phyloP scores from a whole-genome alignment of 306 rosid species.

The Rosa rugosa region DNA sequence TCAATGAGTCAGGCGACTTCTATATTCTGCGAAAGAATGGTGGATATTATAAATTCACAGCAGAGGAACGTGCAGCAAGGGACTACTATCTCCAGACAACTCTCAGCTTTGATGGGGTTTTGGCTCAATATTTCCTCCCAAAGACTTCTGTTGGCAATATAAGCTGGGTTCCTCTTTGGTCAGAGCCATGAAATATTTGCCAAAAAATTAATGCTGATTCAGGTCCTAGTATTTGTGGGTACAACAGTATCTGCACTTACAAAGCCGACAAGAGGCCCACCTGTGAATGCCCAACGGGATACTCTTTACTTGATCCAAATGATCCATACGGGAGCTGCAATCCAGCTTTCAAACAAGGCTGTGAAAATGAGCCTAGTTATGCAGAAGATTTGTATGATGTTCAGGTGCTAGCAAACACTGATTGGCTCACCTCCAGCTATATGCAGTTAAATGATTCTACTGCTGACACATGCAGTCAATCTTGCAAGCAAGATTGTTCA shows the following conservation, averaged over 20 bases:
- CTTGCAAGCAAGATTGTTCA: conserved; percentile 33
- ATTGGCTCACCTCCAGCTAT: conserved; percentile 38
- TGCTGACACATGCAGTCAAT: conserved; percentile 25
- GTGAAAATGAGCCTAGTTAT: conserved; percentile 14
- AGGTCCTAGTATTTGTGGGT: conserved; percentile 44
- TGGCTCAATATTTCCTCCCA: conserved; percentile 33
- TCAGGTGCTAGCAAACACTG: conserved; percentile 15
- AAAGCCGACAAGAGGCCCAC: conserved; percentile 23
- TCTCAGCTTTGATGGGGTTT: conserved; percentile 45
- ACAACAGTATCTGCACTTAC: conserved; percentile 41
- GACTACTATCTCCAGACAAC: conserved; percentile 34
- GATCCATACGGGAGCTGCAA: conserved; percentile 27
- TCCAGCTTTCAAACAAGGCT: conserved; percentile 19
- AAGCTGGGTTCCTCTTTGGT: conserved; percentile 5
- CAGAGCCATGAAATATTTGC: conserved; percentile 7
- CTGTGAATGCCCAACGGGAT: conserved; percentile 33
- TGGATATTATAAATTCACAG: background rate
- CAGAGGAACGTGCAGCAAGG: background rate
- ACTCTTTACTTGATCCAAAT: conserved; percentile 21
- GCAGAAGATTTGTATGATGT: conserved; percentile 13
- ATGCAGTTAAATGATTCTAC: background rate
- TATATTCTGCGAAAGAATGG: conserved; percentile 30
- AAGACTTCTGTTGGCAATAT: conserved; percentile 18
- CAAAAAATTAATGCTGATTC: background rate
- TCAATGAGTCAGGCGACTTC: conserved; percentile 36